A percentile compares a stretch with the other conserved stretches of the same genome.
phyloP scores from a whole-genome alignment of 2,329 filamentous ascomycete genomes.

The Shiraia sp. region DNA sequence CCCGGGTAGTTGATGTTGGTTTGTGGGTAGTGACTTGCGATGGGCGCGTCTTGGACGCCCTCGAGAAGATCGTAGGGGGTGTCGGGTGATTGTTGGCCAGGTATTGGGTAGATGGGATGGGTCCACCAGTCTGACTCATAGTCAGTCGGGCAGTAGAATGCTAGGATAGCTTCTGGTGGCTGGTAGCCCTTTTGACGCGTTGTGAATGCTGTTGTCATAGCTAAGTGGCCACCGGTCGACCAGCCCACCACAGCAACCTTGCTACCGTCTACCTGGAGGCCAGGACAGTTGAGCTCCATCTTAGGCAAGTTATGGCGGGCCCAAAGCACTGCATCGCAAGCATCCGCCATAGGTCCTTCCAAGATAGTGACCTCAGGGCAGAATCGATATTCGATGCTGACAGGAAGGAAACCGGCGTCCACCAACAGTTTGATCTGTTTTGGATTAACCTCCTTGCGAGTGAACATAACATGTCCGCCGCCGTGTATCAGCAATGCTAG shows the following conservation, averaged over 20 bases:
- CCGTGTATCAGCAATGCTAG: constrained; percentile 53
- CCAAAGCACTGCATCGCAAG: constrained; percentile 51
- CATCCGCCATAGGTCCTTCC: constrained; percentile 54
- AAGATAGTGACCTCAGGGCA: constrained; percentile 54
- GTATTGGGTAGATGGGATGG: constrained; percentile 5
- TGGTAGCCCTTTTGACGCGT: constrained; percentile 23
- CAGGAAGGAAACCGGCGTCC: constrained; percentile 48
- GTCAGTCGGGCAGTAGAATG: constrained; percentile 51
- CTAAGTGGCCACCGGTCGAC: constrained; percentile 54
- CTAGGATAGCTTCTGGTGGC: constrained; percentile 49
- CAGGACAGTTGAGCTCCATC: constrained; percentile 18
- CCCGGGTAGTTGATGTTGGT: constrained; percentile 22
- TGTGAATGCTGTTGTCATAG: constrained; percentile 50
- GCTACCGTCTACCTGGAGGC: constrained; percentile 29
- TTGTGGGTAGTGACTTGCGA: constrained; percentile 8
- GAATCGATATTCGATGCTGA: constrained; percentile 57
- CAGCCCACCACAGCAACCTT: constrained; percentile 51
- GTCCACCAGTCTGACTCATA: constrained; percentile 36
- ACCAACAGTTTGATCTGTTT: constrained; percentile 47
- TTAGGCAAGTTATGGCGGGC: constrained; percentile 37
- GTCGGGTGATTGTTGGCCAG: constrained; percentile 15
- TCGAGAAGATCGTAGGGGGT: constrained; percentile 32
- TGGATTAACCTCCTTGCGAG: constrained; percentile 44
- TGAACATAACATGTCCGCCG: constrained; percentile 48
- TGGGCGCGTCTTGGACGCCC: constrained; percentile 27